Percentiles rank a stretch among this genome's conserved stretches.
Evolutionary conservation across 2,329 filamentous ascomycete genomes (phyloP).

Genomic region (Acephala macrosclerotiorum): DNA sequence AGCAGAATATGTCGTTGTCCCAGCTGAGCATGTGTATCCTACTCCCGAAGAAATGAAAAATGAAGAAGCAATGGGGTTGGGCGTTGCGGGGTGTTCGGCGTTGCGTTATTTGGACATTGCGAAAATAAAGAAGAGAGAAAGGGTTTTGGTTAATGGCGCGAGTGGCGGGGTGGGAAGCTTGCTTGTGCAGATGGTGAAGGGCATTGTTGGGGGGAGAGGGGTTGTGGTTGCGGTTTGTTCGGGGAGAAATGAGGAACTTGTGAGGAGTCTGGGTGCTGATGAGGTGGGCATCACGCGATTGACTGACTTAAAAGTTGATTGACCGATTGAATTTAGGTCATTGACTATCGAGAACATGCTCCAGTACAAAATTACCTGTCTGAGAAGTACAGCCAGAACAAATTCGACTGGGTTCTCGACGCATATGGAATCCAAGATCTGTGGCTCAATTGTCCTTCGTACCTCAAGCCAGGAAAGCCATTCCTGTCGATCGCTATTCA

Average conservation of each 20-base stretch:
- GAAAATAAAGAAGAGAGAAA: conserved; percentile 46
- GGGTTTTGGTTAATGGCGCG: conserved; percentile 57
- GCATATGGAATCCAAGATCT: conserved; percentile 56
- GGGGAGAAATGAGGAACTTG: conserved; percentile 53
- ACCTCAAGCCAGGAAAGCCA: conserved; percentile 47
- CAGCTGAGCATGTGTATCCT: conserved; percentile 44
- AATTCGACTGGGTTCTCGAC: conserved; percentile 57
- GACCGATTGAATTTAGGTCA: conserved; percentile 39
- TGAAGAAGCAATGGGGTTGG: conserved; percentile 48
- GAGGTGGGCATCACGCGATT: conserved; percentile 45
- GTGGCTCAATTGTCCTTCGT: conserved; percentile 49
- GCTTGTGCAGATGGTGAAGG: conserved; percentile 52
- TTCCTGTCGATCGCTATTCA: conserved; percentile 53
- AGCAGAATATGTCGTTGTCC: conserved; percentile 49
- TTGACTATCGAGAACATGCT: conserved; percentile 51
- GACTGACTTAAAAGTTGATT: conserved; percentile 4
- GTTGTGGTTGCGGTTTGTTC: conserved; percentile 57
- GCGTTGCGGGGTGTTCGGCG: conserved; percentile 51
- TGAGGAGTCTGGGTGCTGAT: conserved; percentile 55
- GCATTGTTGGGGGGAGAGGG: conserved; percentile 49
- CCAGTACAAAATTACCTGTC: conserved; percentile 48
- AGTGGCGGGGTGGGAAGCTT: conserved; percentile 59
- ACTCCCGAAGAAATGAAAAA: conserved; percentile 44
- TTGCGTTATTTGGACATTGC: conserved; percentile 49
- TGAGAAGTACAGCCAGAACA: conserved; percentile 40